Evolutionary conservation across 208 protist genomes (phyloP).

Genomic region (Acanthamoeba castellanii): DNA sequence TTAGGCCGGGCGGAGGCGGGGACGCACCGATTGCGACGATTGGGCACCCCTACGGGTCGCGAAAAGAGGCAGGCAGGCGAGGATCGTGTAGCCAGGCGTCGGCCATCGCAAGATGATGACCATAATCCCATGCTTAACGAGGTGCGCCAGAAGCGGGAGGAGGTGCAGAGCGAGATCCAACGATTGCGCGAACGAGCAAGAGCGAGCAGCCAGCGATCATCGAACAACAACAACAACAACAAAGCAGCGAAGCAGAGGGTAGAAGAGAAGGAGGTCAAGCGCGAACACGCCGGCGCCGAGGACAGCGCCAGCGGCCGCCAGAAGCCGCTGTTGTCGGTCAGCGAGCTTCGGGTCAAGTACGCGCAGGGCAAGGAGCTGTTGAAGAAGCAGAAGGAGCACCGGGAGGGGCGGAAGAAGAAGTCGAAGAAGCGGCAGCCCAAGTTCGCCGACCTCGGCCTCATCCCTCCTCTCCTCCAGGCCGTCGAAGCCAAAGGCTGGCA

Average conservation of each 20-base stretch:
- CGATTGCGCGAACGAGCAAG: not conserved
- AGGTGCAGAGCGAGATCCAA: not conserved
- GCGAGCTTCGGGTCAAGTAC: not conserved
- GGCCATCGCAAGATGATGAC: not conserved
- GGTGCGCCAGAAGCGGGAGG: not conserved
- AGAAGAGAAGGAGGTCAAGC: not conserved
- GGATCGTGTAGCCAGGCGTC: not conserved
- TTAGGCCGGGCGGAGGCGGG: not conserved
- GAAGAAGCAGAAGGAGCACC: not conserved
- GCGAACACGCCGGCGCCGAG: not conserved
- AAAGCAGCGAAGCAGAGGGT: not conserved
- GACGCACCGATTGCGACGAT: not conserved
- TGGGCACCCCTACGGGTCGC: not conserved
- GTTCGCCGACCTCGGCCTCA: not conserved
- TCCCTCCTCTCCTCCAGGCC: not conserved
- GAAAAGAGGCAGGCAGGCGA: not conserved
- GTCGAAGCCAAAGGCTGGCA: slow-evolving; percentile 3
- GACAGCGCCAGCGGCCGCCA: not conserved
- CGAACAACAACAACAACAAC: not conserved
- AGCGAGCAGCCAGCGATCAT: not conserved
- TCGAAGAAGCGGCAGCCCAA: not conserved
- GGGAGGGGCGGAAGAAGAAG: slow-evolving; percentile 1
- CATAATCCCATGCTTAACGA: not conserved
- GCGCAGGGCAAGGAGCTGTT: not conserved
- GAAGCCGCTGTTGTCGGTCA: not conserved